Conservation (phyloP, 768 basidiomycete species). For the Collybia sordida region DNA sequence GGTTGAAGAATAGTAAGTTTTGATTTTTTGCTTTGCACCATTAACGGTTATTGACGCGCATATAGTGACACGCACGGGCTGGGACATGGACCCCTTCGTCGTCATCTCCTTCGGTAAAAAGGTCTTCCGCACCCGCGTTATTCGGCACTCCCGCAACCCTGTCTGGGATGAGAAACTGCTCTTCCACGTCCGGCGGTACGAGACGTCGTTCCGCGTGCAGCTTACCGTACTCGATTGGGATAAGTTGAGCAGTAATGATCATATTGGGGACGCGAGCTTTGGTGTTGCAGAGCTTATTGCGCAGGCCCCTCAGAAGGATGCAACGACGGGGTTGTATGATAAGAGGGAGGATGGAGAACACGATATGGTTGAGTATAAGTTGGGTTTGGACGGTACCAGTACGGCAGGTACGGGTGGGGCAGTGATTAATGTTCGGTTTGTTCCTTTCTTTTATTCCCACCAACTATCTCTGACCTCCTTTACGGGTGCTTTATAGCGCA, state of each 20-base stretch:
- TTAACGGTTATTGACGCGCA: not conserved
- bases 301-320: conserved; percentile 63
- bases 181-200: conserved; percentile 91
- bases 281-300: conserved; percentile 51
- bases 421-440: conserved; percentile 62
- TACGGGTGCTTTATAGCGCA: conserved; percentile 48
- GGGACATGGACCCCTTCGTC: conserved; percentile 98
- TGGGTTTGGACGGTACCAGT: conserved; percentile 62
- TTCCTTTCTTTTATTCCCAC: not conserved
- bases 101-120: conserved; percentile 97
- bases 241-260: conserved; percentile 86
- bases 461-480: not conserved
- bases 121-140: conserved; percentile 89
- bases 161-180: conserved; percentile 94
- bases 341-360: conserved; percentile 51
- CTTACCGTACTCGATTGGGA: conserved; percentile 96
- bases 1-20: conserved; percentile 79
- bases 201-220: conserved; percentile 74
- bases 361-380: conserved; percentile 71
- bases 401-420: conserved; percentile 49
- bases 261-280: conserved; percentile 71
- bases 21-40: not conserved
- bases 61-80: conserved; percentile 80
- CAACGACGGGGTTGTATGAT: conserved; percentile 57
- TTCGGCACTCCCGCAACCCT: conserved; percentile 81